phyloP scores from a whole-genome alignment of 2,329 filamentous ascomycete genomes.

The Mollisiaceae sp. region DNA sequence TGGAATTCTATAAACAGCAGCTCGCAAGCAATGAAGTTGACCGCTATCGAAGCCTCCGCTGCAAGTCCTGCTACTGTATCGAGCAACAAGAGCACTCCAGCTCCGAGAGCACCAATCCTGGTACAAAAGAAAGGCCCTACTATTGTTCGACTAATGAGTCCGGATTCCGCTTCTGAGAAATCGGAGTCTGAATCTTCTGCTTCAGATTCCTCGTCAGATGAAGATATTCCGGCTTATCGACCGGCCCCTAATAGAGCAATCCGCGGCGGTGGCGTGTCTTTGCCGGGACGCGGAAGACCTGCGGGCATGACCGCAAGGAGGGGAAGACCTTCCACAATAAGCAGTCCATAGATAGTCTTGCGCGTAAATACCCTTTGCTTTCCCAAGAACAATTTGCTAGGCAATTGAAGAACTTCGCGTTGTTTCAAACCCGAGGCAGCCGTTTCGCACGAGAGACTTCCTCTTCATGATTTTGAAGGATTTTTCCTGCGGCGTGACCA shows the following conservation, averaged over 20 bases:
- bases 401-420: neutral
- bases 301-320: conserved; percentile 5
- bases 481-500: neutral
- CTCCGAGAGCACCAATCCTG: conserved; percentile 1
- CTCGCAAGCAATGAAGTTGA: neutral
- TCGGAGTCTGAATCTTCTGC: conserved; percentile 21
- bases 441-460: neutral
- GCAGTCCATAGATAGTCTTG: neutral
- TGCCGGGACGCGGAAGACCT: conserved; percentile 14
- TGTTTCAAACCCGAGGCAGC: neutral
- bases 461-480: neutral
- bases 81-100: conserved; percentile 13
- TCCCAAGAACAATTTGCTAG: too few relatives aligned
- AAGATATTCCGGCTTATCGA: conserved; percentile 22
- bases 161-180: conserved; percentile 26
- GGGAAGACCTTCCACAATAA: conserved; percentile 1
- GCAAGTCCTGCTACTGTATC: conserved; percentile 5
- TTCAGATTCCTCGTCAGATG: conserved; percentile 24
- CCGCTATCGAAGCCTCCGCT: neutral
- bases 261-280: conserved; percentile 12
- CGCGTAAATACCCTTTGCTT: neutral
- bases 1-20: conserved; percentile 8
- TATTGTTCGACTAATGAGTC: conserved; percentile 37
- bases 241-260: conserved; percentile 4
- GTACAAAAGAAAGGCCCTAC: conserved; percentile 29